Base-by-base conservation (phyloP, 129 eudicot genomes). In the Helichrysum umbraculigerum region DNA sequence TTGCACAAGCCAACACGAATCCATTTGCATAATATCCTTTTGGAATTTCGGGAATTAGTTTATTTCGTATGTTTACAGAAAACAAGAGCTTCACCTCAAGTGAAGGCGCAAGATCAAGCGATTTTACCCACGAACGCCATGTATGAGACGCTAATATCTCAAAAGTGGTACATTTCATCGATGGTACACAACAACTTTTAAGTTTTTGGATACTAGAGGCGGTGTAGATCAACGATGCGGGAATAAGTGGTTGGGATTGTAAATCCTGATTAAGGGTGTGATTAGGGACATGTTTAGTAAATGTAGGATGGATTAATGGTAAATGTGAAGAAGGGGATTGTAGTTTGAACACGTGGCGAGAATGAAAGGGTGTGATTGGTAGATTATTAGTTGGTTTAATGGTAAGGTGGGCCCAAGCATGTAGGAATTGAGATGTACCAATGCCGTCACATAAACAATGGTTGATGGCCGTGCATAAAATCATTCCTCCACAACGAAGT, bases 391-490 rank as follows among this genome's bases (percentile, higher is more conserved):
- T 29, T 68, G 88, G 83, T 28, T 87, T 75, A 21, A 70, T 69
- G 42, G 88, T 81, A 44, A 87, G 58, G 77, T 94, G 85, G 78
- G 93, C 91, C 98, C 98, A 94, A 7, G 96, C 98, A 78, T 89
- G 92, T 67, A 91, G 73, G 62, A 94, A 94, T 51, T 87, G 96
- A 9, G 98, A 91, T 30, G 97, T 85, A 62, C 96, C 98, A 42
- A 94, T 84, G 61, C 98, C 98, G 57, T 94, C 98, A 66, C 98
- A 94, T 33, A 94, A 21, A 58, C 93, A 91, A 75, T 94, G 98
- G 81, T 87, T 91, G 73, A 94, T 87, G 66, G 93, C 93, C 7
- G 88, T 85, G 79, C 96, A 85, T 19, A 94, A 34, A 63, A 94
- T 81, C 97, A 87, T 91, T 17, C 90, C 98, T 47, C 97, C 98